These are phyloP conservation scores for Collybiopsis luxurians DNA, from an alignment of 768 basidiomycete species.

Conservation along the genomic window DNA sequence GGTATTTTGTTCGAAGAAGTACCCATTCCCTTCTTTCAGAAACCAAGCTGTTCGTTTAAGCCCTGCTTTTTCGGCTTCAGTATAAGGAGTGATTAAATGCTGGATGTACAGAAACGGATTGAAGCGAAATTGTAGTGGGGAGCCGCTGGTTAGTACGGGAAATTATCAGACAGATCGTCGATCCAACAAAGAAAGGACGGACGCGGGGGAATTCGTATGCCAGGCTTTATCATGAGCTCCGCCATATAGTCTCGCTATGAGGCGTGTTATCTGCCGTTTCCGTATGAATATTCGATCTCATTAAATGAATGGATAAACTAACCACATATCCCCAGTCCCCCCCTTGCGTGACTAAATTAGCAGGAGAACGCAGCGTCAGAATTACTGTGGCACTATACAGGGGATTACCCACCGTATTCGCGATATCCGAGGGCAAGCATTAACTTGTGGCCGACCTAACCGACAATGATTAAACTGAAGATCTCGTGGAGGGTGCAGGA, in stretches of 20 bases:
- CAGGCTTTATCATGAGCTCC: slow-evolving; percentile 28
- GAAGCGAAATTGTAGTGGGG: background rate
- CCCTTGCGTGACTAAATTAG: slow-evolving; percentile 32
- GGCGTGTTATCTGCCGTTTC: slow-evolving; percentile 16
- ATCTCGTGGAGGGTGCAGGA: no score
- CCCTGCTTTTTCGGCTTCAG: slow-evolving; percentile 28
- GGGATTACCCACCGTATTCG: slow-evolving; percentile 36
- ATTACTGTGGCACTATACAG: background rate
- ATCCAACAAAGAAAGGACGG: background rate
- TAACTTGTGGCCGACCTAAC: slow-evolving; percentile 25
- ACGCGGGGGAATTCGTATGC: slow-evolving; percentile 30
- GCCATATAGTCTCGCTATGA: slow-evolving; percentile 21
- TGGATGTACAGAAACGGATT: slow-evolving; percentile 10
- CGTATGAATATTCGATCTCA: background rate
- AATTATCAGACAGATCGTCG: background rate
- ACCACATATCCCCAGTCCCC: slow-evolving; percentile 41
- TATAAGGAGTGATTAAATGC: slow-evolving; percentile 11
- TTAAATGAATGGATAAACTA: slow-evolving; percentile 1
- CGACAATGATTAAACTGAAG: no score
- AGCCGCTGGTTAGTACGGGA: background rate
- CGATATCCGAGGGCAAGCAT: slow-evolving; percentile 32
- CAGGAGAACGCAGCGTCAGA: no score
- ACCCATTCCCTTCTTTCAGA: slow-evolving; percentile 21
- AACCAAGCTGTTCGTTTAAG: slow-evolving; percentile 15
- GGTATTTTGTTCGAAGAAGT: slow-evolving; percentile 24